Percentiles rank a stretch among this genome's conserved stretches.
Conservation (phyloP, 345 rosid genomes). For the Acer negundo region DNA sequence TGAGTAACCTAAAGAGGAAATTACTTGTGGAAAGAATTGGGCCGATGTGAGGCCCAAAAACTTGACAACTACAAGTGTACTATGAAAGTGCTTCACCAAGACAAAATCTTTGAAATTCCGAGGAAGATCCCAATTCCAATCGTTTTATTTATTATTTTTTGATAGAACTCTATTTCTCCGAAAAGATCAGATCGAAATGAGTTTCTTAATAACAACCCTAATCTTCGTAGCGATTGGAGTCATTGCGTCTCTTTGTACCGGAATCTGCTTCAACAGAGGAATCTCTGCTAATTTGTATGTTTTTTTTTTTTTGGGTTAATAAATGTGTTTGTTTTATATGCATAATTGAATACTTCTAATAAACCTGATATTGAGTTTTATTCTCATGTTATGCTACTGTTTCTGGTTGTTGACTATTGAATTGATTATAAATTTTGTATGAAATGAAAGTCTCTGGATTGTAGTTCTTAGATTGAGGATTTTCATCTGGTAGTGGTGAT, state of each 20-base stretch:
- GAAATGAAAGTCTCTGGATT: neutral
- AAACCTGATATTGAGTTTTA: too few species aligned
- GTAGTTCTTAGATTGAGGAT: neutral
- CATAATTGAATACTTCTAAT: neutral
- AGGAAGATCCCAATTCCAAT: too few species aligned
- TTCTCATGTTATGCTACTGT: neutral
- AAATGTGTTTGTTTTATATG: neutral
- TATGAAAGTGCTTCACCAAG: too few species aligned
- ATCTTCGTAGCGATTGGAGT: constrained; percentile 80
- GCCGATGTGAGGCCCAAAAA: too few species aligned
- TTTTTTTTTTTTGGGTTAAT: neutral
- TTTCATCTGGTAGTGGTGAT: too few species aligned
- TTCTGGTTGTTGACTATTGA: neutral
- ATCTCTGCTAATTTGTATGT: constrained; percentile 88
- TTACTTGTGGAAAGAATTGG: too few species aligned
- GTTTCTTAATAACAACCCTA: constrained; percentile 80
- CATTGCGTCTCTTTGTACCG: constrained; percentile 70
- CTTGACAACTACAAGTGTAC: too few species aligned
- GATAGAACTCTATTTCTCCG: neutral
- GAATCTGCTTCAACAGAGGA: constrained; percentile 92
- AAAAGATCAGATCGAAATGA: constrained; percentile 49
- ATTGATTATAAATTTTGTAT: neutral
- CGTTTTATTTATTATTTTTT: neutral
- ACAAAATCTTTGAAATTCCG: too few species aligned
- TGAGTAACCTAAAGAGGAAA: too few species aligned